Evolutionary conservation across 1,284 basidiomycete species (phyloP), one percentile per base, ranked within the genome.

Genomic region (Cutaneotrichosporon curvatum): DNA sequence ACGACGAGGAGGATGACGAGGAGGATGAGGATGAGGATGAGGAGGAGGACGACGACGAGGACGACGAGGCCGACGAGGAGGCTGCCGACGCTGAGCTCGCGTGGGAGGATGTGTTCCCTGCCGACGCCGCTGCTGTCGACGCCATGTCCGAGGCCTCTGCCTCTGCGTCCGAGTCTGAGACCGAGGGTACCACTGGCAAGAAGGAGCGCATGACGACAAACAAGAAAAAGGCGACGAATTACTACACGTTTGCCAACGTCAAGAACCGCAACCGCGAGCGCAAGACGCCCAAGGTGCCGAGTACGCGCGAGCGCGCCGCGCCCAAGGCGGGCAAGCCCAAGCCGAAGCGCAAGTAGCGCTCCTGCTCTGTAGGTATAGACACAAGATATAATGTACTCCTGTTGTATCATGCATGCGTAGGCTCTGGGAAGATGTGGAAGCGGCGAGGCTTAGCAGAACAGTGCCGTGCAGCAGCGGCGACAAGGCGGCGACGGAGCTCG

Each of bases 221-320:
- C 75, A 95, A 94, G 85, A 84, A 82, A 75, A 92, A 89, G 73
- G 81, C 87, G 15, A 79, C 79, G 50, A 97, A 97, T 75, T 98
- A 91, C 76, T 96, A 89, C 74, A 82, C 84, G 7, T 77, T 67
- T 39, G 79, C 85, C 50, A 91, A 91, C 61, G 87, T 91, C 63
- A 91, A 92, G 76, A 91, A 90, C 73, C 87, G 84, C 67, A 90
- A 74, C 59, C 58, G 72, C 40, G 70, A 71, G 11, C 59, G 67
- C 31, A 69, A 71, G 50, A 50, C 62, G 22, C 70, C 70, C 38
- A 65, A 63, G 50, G 45, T 42, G 15, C 46, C 51, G 7, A 53
- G 53, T 23, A 50, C 45, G 42, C 55, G 58, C 36, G 53, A 58
- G 46, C 50, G 43, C n/a, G 54, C 36, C 30, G 15, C 30, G 7